Conservation (phyloP, 1,284 basidiomycete species). For the Apiotrichum akiyoshidainum region DNA sequence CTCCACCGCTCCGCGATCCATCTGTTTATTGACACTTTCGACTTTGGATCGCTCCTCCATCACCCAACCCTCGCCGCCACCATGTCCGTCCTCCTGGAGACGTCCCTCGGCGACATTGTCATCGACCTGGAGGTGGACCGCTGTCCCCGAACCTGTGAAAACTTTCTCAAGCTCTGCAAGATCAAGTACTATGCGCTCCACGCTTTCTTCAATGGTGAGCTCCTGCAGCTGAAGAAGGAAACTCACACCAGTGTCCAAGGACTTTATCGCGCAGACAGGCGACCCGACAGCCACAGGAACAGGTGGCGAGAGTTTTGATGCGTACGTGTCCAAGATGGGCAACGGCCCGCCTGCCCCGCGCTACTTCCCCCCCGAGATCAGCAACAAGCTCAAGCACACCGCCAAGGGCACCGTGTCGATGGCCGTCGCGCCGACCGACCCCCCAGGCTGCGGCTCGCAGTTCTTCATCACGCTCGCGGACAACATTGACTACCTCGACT, state of each 20-base stretch:
- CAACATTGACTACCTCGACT: constrained; percentile 89
- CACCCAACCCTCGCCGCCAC: not conserved
- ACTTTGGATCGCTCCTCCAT: no score
- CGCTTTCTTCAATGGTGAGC: constrained; percentile 90
- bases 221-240: no score
- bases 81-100: constrained; percentile 96
- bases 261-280: constrained; percentile 91
- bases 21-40: no score
- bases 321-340: constrained; percentile 53
- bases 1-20: no score
- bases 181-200: constrained; percentile 93
- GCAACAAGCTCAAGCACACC: constrained; percentile 73
- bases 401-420: constrained; percentile 89
- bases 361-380: constrained; percentile 83
- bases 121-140: constrained; percentile 90
- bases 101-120: constrained; percentile 90
- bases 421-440: constrained; percentile 73
- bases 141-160: constrained; percentile 85
- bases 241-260: constrained; percentile 71
- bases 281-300: constrained; percentile 93
- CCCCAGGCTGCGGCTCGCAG: constrained; percentile 85
- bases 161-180: constrained; percentile 96
- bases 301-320: constrained; percentile 83
- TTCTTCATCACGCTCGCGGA: constrained; percentile 94
- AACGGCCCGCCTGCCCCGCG: constrained; percentile 54